phyloP scores from a whole-genome alignment of 2,329 filamentous ascomycete species.

The Ceratocystis papillata region DNA sequence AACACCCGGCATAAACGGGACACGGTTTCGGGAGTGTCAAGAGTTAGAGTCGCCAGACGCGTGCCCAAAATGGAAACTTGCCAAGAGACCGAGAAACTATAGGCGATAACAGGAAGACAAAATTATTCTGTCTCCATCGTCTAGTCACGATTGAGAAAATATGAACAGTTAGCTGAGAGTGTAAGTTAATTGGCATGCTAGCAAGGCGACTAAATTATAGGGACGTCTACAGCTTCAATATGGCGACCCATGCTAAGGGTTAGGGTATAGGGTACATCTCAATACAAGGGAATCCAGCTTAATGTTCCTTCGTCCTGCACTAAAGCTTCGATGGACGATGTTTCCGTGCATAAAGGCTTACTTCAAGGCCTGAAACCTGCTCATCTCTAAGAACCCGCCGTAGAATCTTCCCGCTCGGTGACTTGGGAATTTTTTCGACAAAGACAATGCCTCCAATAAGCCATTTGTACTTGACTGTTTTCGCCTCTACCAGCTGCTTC shows the following conservation, averaged over 20 bases:
- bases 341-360: constrained; percentile 30
- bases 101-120: too few species aligned
- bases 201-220: neutral
- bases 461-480: constrained; percentile 54
- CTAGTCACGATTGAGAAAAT: too few species aligned
- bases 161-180: too few species aligned
- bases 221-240: neutral
- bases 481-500: constrained; percentile 46
- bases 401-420: constrained; percentile 45
- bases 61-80: neutral
- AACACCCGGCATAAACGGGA: neutral
- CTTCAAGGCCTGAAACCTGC: constrained; percentile 32
- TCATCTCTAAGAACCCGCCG: constrained; percentile 37
- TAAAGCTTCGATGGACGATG: constrained; percentile 24
- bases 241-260: neutral
- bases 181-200: neutral
- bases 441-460: constrained; percentile 62
- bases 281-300: neutral
- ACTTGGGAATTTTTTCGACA: constrained; percentile 60
- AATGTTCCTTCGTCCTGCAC: neutral
- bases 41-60: neutral
- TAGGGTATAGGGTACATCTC: neutral
- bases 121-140: too few species aligned
- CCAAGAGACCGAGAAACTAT: neutral
- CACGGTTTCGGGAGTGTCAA: neutral